Base-by-base conservation (phyloP, 1,284 basidiomycete genomes). In the Leccinum solheimii region DNA sequence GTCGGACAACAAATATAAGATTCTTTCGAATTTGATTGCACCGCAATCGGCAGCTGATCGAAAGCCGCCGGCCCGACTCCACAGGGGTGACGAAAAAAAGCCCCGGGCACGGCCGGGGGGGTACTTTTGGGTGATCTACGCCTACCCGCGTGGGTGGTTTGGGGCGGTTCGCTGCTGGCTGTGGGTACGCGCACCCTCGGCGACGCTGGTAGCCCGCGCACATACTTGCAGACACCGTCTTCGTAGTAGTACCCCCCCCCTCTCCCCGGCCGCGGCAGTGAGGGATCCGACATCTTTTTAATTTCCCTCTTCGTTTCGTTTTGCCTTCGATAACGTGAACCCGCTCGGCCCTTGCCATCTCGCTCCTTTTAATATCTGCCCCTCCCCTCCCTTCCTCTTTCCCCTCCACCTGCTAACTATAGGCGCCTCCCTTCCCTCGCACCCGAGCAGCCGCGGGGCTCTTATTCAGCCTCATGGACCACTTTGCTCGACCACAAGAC, bases 31-130 rank as follows among this genome's bases (percentile, higher is more conserved):
- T 62, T 57, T 60, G 63, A 61, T 64, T 36, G 51, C 56, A 53
- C 51, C 55, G 63, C 58, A 57, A 57, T 74, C 71, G 74, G 71
- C 64, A 68, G 30, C 67, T 66, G 64, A 74, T 60, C 57, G 52
- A 66, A 68, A 76, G 72, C 75, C 74, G 75, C 71, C 75, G 74
- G 72, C 71, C 68, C 74, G 68, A 71, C 19, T 45, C 59, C 60
- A 69, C 65, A 71, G 68, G 58, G 48, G 60, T 43, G 43, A 58
- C 45, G 59, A 63, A 65, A 67, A 66, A 67, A 67, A 63, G 40
- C 54, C 38, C 66, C 72, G 71, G 71, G 56, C 48, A 61, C 64
- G 68, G 69, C 75, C 68, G 72, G 69, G 55, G 55, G 60, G 57
- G 55, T 30, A 48, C 51, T 32, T 56, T 21, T 55, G 59, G 32